Base-by-base conservation (phyloP, 371 early-diverging fungal species). In the Circinella minor region DNA sequence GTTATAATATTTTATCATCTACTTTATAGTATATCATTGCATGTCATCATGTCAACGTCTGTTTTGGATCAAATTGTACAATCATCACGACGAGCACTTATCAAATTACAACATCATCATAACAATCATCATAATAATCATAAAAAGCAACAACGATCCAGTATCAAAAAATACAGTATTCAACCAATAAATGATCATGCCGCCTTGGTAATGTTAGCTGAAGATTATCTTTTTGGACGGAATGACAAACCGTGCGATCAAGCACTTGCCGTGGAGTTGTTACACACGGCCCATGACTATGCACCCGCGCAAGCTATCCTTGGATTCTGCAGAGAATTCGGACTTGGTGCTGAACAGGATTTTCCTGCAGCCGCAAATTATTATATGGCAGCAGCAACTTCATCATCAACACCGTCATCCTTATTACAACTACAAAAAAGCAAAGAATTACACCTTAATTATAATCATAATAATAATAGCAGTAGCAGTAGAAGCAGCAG, bases 301-400 rank as follows among this genome's bases (percentile, higher is more conserved):
- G 80, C 82, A 18, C 78, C 80, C 65, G 85, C 88, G 34, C 81
- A 81, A 47, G 86, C 81, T 15, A 73, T 85, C 3, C 77, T 89
- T 36, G 89, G 86, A 10, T 89, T 89, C 63, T 89, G 89, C 66
- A 85, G 84, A 73, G 96, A 96, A 70, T 93, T 93, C 77, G 93
- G 91, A 4, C 75, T 93, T 11, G 93, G 93, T 6, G 69, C 83
- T 3, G 64, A 65, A 11, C 73, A 70, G 36, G 86, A 92, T 67
- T 86, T 78, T 69, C 72, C 74, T 63, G 66, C 64, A 36, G 77
- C 91, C 55, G 92, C 92, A 62, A 64, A 66, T 8, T 70, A 83
- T 62, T 92, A 93, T 74, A 54, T 84, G 20, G 49, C 48, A 18
- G 81, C 90, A 14, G 85, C 69, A 13, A 9, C 43, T 43, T 14